Evolutionary conservation across 2,329 filamentous ascomycete species (phyloP).

Genomic region (Arachnomyces sp.): DNA sequence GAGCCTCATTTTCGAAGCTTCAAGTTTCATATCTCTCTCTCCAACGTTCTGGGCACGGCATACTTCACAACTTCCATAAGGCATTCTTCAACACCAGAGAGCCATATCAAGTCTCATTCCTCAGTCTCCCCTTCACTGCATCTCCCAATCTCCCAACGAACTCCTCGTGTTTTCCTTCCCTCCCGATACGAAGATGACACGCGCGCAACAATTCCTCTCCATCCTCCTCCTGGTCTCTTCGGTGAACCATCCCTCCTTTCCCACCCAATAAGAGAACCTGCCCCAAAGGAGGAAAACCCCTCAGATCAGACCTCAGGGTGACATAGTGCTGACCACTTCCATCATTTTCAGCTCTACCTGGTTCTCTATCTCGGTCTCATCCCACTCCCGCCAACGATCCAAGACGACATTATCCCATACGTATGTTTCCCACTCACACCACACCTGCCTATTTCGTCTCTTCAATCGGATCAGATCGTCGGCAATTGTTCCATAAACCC

Average conservation of each 20-base stretch:
- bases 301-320: not conserved
- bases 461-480: not conserved
- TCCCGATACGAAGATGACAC: slow-evolving; percentile 59
- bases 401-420: slow-evolving; percentile 79
- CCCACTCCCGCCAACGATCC: slow-evolving; percentile 68
- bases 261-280: slow-evolving; percentile 6
- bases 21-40: too few relatives aligned
- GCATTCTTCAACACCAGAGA: too few relatives aligned
- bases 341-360: slow-evolving; percentile 67
- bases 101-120: too few relatives aligned
- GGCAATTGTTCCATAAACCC: not conserved
- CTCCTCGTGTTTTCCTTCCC: too few relatives aligned
- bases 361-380: slow-evolving; percentile 76
- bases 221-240: slow-evolving; percentile 80
- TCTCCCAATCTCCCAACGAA: too few relatives aligned
- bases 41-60: too few relatives aligned
- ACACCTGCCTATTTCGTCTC: slow-evolving; percentile 6
- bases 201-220: slow-evolving; percentile 86
- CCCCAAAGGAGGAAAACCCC: slow-evolving; percentile 8
- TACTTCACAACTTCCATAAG: too few relatives aligned
- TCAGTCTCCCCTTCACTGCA: slow-evolving; percentile 11
- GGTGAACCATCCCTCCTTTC: slow-evolving; percentile 48
- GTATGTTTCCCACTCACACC: slow-evolving; percentile 48
- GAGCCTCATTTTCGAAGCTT: too few relatives aligned
- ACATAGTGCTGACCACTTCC: slow-evolving; percentile 2